Conservation (phyloP, 805 yeast species). For the Yarrowia alimentaria region DNA sequence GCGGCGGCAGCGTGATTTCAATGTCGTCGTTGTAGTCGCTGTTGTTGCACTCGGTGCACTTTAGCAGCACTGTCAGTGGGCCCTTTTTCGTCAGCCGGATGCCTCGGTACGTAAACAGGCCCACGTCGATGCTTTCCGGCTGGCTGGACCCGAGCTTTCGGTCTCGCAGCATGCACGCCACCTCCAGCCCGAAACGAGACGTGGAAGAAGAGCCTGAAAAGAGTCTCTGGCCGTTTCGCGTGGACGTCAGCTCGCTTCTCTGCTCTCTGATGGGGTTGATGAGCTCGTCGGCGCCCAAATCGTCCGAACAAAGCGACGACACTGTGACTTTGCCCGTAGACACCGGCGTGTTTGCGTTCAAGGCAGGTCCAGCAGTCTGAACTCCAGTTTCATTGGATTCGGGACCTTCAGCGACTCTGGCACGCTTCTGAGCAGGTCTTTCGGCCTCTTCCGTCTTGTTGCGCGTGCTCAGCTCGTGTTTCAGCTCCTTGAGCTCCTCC, state of each 20-base stretch:
- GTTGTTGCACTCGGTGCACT: conserved; percentile 3
- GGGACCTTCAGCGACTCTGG: too few species aligned
- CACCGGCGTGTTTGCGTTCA: background rate
- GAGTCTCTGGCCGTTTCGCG: conserved; percentile 17
- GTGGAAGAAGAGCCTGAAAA: conserved; percentile 7
- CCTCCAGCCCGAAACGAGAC: conserved; percentile 21
- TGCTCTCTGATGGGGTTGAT: conserved; percentile 14
- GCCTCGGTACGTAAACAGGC: conserved; percentile 1
- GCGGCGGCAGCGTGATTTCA: conserved; percentile 30
- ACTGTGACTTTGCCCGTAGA: conserved; percentile 3
- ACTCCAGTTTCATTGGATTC: too few species aligned
- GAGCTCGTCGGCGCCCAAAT: background rate
- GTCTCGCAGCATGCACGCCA: conserved; percentile 7
- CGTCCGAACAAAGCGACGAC: conserved; percentile 1
- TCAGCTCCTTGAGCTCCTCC: conserved; percentile 31
- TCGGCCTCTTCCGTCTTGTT: background rate
- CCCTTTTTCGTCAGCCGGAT: conserved; percentile 8
- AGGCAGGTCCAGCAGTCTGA: too few species aligned
- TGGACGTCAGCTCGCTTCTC: conserved; percentile 1
- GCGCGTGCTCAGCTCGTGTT: background rate
- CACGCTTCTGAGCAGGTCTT: background rate
- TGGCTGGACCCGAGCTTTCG: background rate
- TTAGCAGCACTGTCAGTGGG: background rate
- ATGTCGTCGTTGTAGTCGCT: conserved; percentile 14
- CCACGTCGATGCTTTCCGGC: conserved; percentile 2